phyloP scores from a whole-genome alignment of 768 basidiomycete species.

The Kwoniella dejecticola region DNA sequence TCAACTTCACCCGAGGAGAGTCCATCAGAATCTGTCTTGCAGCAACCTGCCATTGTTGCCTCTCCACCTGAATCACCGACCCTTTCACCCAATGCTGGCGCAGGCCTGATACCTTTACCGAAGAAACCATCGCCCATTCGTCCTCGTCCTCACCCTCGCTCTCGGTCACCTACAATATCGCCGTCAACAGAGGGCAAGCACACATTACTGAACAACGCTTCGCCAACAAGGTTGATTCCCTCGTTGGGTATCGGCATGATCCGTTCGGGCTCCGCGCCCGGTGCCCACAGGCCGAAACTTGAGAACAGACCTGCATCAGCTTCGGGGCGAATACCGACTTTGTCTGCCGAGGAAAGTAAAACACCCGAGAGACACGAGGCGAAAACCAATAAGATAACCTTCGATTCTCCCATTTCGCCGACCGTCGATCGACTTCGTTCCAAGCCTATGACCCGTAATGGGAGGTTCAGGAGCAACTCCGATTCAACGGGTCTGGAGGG shows the following conservation, averaged over 20 bases:
- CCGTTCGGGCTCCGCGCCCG: conserved; percentile 8
- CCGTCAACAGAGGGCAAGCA: background rate
- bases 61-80: conserved; percentile 15
- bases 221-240: background rate
- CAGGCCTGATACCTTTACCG: conserved; percentile 15
- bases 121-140: conserved; percentile 8
- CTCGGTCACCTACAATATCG: too few species aligned
- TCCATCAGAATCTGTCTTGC: background rate
- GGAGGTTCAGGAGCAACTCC: conserved; percentile 2
- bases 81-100: background rate
- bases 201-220: background rate
- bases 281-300: background rate
- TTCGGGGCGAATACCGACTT: background rate
- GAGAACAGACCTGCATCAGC: background rate
- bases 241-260: conserved; percentile 6
- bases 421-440: conserved; percentile 5
- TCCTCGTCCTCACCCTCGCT: background rate
- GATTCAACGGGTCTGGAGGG: conserved; percentile 6
- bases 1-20: conserved; percentile 9
- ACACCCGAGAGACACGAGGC: background rate
- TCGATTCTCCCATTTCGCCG: conserved; percentile 11
- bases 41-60: conserved; percentile 8
- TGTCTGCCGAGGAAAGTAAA: background rate
- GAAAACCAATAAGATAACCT: background rate
- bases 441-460: background rate